Percentiles rank a stretch among this genome's conserved stretches.
Evolutionary conservation across 1,284 basidiomycete species (phyloP).

Genomic region (Austroboletus novae-zelandiae): DNA sequence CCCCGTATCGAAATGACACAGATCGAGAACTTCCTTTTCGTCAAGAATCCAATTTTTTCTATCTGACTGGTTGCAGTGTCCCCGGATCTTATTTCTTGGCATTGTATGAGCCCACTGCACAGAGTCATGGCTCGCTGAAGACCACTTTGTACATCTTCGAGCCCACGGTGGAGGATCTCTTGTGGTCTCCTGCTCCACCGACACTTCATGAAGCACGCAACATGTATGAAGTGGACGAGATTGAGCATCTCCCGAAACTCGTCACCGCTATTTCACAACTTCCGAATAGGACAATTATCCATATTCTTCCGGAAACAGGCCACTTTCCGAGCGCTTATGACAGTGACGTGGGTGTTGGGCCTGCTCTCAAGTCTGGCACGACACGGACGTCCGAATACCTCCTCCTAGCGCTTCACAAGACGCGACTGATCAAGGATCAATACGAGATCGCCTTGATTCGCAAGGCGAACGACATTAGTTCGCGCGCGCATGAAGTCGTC

Average conservation of each 20-base stretch:
- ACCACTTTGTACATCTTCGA: conserved; percentile 76
- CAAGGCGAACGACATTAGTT: conserved; percentile 81
- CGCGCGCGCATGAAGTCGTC: conserved; percentile 82
- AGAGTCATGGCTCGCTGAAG: conserved; percentile 22
- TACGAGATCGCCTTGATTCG: conserved; percentile 73
- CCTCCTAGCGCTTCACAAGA: conserved; percentile 69
- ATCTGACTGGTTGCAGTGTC: conserved; percentile 76
- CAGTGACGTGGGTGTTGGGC: conserved; percentile 22
- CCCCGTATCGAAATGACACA: conserved; percentile 78
- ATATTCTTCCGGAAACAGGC: conserved; percentile 58
- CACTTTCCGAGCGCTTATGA: conserved; percentile 54
- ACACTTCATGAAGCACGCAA: conserved; percentile 54
- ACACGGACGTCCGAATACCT: conserved; percentile 47
- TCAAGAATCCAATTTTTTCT: conserved; percentile 86
- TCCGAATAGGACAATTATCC: conserved; percentile 58
- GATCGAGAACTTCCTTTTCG: conserved; percentile 83
- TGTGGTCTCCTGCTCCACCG: conserved; percentile 88
- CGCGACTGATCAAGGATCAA: conserved; percentile 74
- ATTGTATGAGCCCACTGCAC: conserved; percentile 42
- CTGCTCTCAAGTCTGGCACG: conserved; percentile 41
- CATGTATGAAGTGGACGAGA: conserved; percentile 56
- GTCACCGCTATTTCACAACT: conserved; percentile 50
- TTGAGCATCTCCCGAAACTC: conserved; percentile 52
- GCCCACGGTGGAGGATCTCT: conserved; percentile 66
- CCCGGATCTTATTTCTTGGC: conserved; percentile 71